These are phyloP conservation scores for Agastache rugosa DNA, from an alignment of 257 asterid genomes.

Conservation along the genomic window DNA sequence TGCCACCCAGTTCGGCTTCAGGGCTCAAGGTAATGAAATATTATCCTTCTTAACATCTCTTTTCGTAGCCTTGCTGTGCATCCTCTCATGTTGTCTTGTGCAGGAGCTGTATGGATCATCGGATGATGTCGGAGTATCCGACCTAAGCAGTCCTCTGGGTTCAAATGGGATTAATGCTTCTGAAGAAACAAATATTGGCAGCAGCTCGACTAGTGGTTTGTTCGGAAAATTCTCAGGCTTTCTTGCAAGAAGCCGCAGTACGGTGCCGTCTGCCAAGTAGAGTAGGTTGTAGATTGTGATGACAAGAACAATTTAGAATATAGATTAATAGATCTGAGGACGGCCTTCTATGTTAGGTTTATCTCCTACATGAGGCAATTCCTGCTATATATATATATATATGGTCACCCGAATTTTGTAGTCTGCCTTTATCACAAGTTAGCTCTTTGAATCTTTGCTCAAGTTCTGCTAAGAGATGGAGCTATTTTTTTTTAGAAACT, in stretches of 20 bases:
- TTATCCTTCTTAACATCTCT: not conserved
- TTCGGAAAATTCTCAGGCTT: constrained; percentile 50
- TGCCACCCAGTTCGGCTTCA: constrained; percentile 46
- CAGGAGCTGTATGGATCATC: constrained; percentile 54
- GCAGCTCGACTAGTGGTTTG: constrained; percentile 43
- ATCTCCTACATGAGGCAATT: constrained; percentile 21
- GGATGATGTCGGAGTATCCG: constrained; percentile 43
- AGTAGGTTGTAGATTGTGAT: constrained; percentile 23
- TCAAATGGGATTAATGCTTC: constrained; percentile 36
- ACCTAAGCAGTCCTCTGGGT: constrained; percentile 40
- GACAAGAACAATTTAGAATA: constrained; percentile 26
- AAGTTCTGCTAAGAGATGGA: constrained; percentile 16
- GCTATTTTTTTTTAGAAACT: constrained; percentile 14
- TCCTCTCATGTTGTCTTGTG: constrained; percentile 6
- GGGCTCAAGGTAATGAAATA: constrained; percentile 72
- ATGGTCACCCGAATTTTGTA: constrained; percentile 41
- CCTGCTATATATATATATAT: constrained; percentile 30
- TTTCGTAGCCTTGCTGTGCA: not conserved
- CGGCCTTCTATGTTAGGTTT: not conserved
- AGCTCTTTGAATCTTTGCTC: constrained; percentile 4
- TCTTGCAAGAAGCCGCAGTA: constrained; percentile 62
- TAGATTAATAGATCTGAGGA: constrained; percentile 19
- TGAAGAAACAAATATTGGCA: constrained; percentile 46
- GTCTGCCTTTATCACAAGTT: constrained; percentile 2
- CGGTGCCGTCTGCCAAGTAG: constrained; percentile 57